These are phyloP conservation scores for Brettanomyces sp. DNA, from an alignment of 805 yeast genomes.

Conservation along the genomic window DNA sequence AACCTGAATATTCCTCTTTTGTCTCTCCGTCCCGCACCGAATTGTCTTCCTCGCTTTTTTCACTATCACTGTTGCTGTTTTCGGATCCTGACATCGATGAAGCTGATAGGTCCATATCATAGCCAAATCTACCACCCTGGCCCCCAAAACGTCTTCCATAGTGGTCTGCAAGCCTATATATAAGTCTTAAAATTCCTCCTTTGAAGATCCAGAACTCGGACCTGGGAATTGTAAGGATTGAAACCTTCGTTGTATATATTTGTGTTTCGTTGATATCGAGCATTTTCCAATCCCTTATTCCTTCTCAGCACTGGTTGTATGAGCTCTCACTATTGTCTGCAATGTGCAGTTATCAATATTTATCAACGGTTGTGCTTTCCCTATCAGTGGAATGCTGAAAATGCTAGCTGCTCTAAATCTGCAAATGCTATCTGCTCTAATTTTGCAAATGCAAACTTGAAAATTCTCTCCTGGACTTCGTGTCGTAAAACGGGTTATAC, in stretches of 20 bases:
- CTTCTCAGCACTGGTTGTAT: neutral
- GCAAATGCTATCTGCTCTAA: too few species aligned
- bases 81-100: slow-evolving; percentile 10
- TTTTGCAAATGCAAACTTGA: too few species aligned
- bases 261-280: slow-evolving; percentile 28
- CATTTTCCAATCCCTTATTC: slow-evolving; percentile 3
- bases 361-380: too few species aligned
- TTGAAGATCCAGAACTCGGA: slow-evolving; percentile 44
- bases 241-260: slow-evolving; percentile 34
- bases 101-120: slow-evolving; percentile 5
- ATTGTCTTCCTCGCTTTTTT: slow-evolving; percentile 1
- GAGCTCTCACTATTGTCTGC: too few species aligned
- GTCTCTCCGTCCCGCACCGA: neutral
- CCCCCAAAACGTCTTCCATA: slow-evolving; percentile 8
- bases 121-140: slow-evolving; percentile 5
- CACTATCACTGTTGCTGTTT: slow-evolving; percentile 4
- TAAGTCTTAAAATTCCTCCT: slow-evolving; percentile 39
- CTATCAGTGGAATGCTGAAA: too few species aligned
- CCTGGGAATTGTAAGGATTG: slow-evolving; percentile 46
- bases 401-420: too few species aligned
- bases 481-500: too few species aligned
- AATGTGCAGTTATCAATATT: too few species aligned
- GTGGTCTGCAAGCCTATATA: slow-evolving; percentile 28
- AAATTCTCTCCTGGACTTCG: too few species aligned
- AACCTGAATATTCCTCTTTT: neutral